Evolutionary conservation across 2,329 filamentous ascomycete species (phyloP), one percentile per base, ranked within the genome.

Genomic region (Aspergillus fructus): DNA sequence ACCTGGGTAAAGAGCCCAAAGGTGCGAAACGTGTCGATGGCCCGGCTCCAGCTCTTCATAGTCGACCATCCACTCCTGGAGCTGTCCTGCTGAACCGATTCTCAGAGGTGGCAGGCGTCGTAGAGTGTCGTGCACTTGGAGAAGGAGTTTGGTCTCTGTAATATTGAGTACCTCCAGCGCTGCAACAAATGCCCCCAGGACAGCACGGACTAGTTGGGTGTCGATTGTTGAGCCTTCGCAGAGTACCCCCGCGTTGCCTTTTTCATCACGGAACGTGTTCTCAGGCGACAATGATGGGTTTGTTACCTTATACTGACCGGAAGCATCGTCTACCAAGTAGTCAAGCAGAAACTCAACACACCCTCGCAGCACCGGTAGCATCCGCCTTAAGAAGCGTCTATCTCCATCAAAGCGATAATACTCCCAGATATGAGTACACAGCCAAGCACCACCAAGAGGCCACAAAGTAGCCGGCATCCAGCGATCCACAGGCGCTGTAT

Each of bases 341-440:
- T 71, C 69, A 0, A 71, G 50, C 7, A 70, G 59, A 30, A 72
- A 72, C 23, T 68, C 64, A 12, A 71, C 64, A 27, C 66, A 67
- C n/a, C 67, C 67, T n/a, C 60, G 61, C 4, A 72, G 49, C 17
- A 67, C 58, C 2, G 63, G 62, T 15, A 69, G 66, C 62, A 67
- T 67, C 1, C 56, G 57, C 2, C 37, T 42, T 4, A 71, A 58
- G 8, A 68, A 67, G 1, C 12, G 24, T 5, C 50, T 50, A 41
- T 71, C 59, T 7, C 64, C 55, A 2, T 77, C 79, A 62, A 85
- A 86, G 34, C 81, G 78, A 66, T 78, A 86, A 62, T 82, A 77
- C 56, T 86, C 83, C 69, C 78, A 82, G 2, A 86, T 79, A 60
- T 86, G 82, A 58, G 83, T 80, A 76, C 84, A 84, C 74, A 85